Evolutionary conservation across 768 basidiomycete species (phyloP).

Genomic region (Boletus sensibilis): DNA sequence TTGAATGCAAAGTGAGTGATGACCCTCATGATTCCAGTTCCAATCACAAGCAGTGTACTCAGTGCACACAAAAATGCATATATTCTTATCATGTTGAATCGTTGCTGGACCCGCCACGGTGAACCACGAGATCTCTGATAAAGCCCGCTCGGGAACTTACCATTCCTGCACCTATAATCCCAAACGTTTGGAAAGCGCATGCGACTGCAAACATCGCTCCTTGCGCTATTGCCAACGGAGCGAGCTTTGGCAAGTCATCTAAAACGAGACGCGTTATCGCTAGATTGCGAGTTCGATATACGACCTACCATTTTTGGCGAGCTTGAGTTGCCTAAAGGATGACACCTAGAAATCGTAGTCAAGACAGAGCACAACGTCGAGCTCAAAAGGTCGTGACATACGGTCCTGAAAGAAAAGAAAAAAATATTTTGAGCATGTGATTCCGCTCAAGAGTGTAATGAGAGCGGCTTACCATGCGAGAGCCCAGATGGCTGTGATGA

Average conservation of each 20-base stretch:
- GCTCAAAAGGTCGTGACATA: slow-evolving; percentile 5
- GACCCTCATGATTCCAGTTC: slow-evolving; percentile 51
- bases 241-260: slow-evolving; percentile 46
- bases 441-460: too few relatives aligned
- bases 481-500: slow-evolving; percentile 56
- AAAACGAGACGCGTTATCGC: slow-evolving; percentile 18
- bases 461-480: slow-evolving; percentile 55
- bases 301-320: slow-evolving; percentile 49
- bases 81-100: slow-evolving; percentile 47
- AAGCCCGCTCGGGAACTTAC: slow-evolving; percentile 38
- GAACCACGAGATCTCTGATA: neutral
- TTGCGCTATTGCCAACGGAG: slow-evolving; percentile 55
- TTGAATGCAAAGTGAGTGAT: slow-evolving; percentile 69
- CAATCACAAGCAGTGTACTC: slow-evolving; percentile 49
- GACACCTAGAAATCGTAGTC: slow-evolving; percentile 45
- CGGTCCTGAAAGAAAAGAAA: slow-evolving; percentile 16
- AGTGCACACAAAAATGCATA: slow-evolving; percentile 54
- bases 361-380: neutral
- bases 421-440: neutral
- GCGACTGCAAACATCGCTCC: slow-evolving; percentile 56
- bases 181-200: slow-evolving; percentile 53
- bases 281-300: neutral
- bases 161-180: slow-evolving; percentile 46
- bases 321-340: slow-evolving; percentile 54
- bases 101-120: slow-evolving; percentile 44